Base-by-base conservation (phyloP, 192 early-diverging fungal genomes). In the Lobosporangium transversale region DNA sequence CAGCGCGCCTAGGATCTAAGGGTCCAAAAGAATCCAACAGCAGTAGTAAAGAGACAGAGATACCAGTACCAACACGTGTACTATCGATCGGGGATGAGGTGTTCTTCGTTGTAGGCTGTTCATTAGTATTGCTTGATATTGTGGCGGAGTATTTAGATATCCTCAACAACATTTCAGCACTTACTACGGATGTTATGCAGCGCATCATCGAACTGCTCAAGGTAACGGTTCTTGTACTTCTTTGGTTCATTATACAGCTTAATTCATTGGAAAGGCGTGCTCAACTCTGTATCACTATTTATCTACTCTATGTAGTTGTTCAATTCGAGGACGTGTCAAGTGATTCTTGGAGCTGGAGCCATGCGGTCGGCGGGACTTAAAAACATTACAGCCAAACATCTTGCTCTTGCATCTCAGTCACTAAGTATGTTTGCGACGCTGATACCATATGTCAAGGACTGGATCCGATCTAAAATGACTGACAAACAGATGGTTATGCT, bases 271-370 rank as follows among this genome's bases (percentile, higher is more conserved):
- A 26, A 15, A 24, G 4, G 23, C 29, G 21, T 6, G 23, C 5
- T 26, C 48, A 50, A 24, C 23, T 2, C 45, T 21, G 8, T 45
- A 40, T 35, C 8, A 37, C 24, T 33, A 2, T 4, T 12, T 59
- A 1, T 35, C 32, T 52, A 27, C 32, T 42, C 6, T 1, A 40
- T 35, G 15, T 59, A 97, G 92, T 64, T 95, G 17, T 98, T 97
- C 83, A 99, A 99, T 76, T 97, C 95, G 5, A 75, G 94, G 55
- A 90, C 91, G 9, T 98, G 97, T 80, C 96, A 98, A 81, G 94
- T 98, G 1, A 98, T 99, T 78, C 86, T 99, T 15, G 98, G 97
- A 7, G 97, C 96, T 8, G 98, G 98, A 2, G 98, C 98, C 0
- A 94, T 96, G 87, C 86, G 89, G 29, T 97, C 96, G n/a, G 97